Base-by-base conservation (phyloP, 208 protist genomes). In the Acanthamoeba quina region DNA sequence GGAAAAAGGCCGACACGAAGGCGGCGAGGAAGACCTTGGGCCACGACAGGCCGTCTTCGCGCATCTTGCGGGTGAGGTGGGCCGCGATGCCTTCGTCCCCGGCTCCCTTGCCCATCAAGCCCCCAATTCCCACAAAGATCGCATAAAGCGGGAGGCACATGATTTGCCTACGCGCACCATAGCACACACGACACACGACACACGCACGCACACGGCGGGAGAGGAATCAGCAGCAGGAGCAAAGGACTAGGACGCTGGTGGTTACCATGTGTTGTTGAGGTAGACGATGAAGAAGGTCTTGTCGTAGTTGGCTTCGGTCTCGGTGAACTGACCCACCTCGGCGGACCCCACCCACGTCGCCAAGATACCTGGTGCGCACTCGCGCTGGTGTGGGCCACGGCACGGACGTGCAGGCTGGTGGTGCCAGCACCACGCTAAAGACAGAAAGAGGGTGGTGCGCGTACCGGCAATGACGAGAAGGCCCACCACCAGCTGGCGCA, bases 281-380 rank as follows among this genome's bases (percentile, higher is more conserved):
- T 80, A 80, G 70, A 80, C 70, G 70, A 80, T 80, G 70, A 80
- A 80, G 34, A 80, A 80, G 34, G 70, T 80, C 70, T 47, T 80
- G 34, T 80, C 34, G 13, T 80, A 80, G n/a, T 49, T 34, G 37
- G 70, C 70, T 5, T 80, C 29, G 19, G 70, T 80, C 70, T 80
- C 70, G 19, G 70, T 49, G 24, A 52, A 80, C 70, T 80, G 70
- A n/a, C 37, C 70, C 70, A 80, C 70, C 34, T 80, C 70, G 19
- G 70, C 70, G 15, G 70, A 80, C 17, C 70, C 70, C 34, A 80
- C 70, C 70, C 70, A 80, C 21, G 70, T 80, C 21, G 7, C 70
- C 70, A 80, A 47, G 26, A 80, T 80, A 31, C 70, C 70, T 80
- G 62, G 26, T 31, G 62, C 3, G 44, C 44, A 0, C 44, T 10